phyloP scores from a whole-genome alignment of 805 yeast genomes.

The Saccharomycopsis fodiens region DNA sequence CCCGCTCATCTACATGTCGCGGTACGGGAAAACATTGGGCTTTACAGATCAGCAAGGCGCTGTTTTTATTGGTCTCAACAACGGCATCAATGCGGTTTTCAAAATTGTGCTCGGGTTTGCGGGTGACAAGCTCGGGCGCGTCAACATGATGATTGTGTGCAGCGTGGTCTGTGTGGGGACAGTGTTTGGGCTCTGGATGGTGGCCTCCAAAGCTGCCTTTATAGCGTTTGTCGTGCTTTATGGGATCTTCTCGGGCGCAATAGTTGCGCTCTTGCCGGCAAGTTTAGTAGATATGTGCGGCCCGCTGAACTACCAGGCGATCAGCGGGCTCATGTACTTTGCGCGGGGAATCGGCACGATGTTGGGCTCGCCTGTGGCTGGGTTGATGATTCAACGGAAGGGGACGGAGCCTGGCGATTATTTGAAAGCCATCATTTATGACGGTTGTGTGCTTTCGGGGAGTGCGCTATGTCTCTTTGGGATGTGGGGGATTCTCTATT shows the following conservation, averaged over 20 bases:
- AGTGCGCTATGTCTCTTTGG: neutral
- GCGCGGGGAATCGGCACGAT: slow-evolving; percentile 30
- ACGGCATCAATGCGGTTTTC: slow-evolving; percentile 28
- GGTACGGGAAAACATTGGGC: slow-evolving; percentile 28
- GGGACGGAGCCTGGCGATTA: slow-evolving; percentile 23
- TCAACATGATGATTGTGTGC: slow-evolving; percentile 36
- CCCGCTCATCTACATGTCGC: slow-evolving; percentile 30
- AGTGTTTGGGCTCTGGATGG: slow-evolving; percentile 33
- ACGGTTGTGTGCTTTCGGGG: slow-evolving; percentile 22
- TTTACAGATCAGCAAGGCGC: slow-evolving; percentile 28
- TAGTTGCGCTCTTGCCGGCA: slow-evolving; percentile 29
- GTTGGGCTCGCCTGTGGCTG: slow-evolving; percentile 32
- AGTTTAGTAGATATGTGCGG: slow-evolving; percentile 31
- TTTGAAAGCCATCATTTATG: slow-evolving; percentile 26
- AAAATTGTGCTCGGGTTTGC: slow-evolving; percentile 30
- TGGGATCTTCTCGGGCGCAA: slow-evolving; percentile 32
- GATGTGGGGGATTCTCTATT: neutral
- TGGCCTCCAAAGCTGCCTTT: slow-evolving; percentile 24
- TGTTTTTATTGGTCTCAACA: slow-evolving; percentile 30
- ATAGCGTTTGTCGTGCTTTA: slow-evolving; percentile 29
- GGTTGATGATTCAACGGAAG: slow-evolving; percentile 24
- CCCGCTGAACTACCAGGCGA: slow-evolving; percentile 27
- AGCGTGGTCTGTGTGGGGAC: slow-evolving; percentile 28
- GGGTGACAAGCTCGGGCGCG: slow-evolving; percentile 35
- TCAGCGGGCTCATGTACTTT: slow-evolving; percentile 30